Base-by-base conservation (phyloP, 1,284 basidiomycete species). In the Meripilus lineatus region DNA sequence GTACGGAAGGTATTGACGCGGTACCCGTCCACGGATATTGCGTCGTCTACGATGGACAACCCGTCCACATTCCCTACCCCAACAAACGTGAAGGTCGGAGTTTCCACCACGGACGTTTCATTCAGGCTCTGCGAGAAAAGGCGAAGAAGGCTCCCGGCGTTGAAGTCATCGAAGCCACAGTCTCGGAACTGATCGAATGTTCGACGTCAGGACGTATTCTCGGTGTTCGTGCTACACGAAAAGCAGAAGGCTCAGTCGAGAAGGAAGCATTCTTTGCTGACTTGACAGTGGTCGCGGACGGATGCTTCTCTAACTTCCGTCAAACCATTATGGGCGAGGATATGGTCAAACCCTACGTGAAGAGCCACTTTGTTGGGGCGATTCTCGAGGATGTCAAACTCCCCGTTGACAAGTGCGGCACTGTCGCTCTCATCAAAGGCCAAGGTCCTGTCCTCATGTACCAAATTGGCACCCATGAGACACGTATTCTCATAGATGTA, bases 51-150 rank as follows among this genome's bases (percentile, higher is more conserved):
- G 67, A 70, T 30, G 76, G 76, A 28, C 69, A 73, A 57, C 72
- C 75, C 28, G 89, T 93, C 21, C 84, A 86, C 47, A 94, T 96
- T 50, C 92, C 93, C 1, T 98, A 98, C 63, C 92, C 93, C 0
- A 69, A 72, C n/a, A 66, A 68, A 14, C 67, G 79, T 46, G 72
- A 81, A 54, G 83, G 95, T 1, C 70, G 92, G 44, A 84, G 82
- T 50, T 98, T 98, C 66, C 94, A 98, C 68, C 94, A 98, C 61
- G 95, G 95, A n/a, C 74, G 81, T 44, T 93, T 99, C 55, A 81
- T 99, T 49, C 84, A 87, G 73, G 74, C 77, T 14, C 67, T 99
- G 38, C 74, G 94, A 28, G 69, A 70, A 34, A 84, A 84, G 47
- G 89, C 88, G 30, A 69, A 65, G 44, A 58, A 63, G 24, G 80